Percentiles rank a stretch among this genome's conserved stretches.
These are phyloP conservation scores for Phyllosticta ampelicida DNA, from an alignment of 2,329 filamentous ascomycete species.

Conservation along the genomic window DNA sequence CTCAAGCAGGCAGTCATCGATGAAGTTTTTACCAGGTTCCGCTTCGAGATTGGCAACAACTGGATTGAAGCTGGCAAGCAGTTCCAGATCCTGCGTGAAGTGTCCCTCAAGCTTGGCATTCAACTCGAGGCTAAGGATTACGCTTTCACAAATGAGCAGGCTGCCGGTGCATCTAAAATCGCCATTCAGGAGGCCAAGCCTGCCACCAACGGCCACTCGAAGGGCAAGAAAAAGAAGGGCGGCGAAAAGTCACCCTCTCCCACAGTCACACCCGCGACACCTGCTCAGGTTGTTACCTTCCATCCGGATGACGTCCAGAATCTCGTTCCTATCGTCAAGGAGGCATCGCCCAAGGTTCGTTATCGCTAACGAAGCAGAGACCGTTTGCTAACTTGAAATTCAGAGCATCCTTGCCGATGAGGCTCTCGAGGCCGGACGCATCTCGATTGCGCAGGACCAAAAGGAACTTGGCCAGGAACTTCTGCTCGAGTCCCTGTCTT, in stretches of 20 bases:
- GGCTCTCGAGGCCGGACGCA: constrained; percentile 86
- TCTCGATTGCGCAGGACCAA: constrained; percentile 92
- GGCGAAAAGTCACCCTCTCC: constrained; percentile 39
- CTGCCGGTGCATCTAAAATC: constrained; percentile 12
- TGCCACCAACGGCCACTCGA: constrained; percentile 28
- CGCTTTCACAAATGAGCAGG: constrained; percentile 44
- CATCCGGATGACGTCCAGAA: constrained; percentile 78
- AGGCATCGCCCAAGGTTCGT: constrained; percentile 62
- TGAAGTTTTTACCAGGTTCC: constrained; percentile 64
- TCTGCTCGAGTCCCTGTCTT: constrained; percentile 84
- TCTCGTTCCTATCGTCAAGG: constrained; percentile 88
- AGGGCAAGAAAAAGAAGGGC: constrained; percentile 48
- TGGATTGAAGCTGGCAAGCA: constrained; percentile 61
- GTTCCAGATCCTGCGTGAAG: constrained; percentile 78
- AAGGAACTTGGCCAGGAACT: constrained; percentile 94
- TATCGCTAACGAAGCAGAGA: background rate
- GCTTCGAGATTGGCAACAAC: constrained; percentile 57
- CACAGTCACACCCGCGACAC: constrained; percentile 33
- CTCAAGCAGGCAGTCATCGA: constrained; percentile 59
- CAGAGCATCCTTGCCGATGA: constrained; percentile 81
- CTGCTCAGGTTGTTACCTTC: constrained; percentile 68
- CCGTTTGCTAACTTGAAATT: background rate
- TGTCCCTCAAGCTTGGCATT: constrained; percentile 78
- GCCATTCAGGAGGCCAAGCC: constrained; percentile 15
- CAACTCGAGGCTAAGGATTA: constrained; percentile 76